Evolutionary conservation across 345 rosid genomes (phyloP), one percentile per base, ranked within the genome.

Genomic region (Gossypium australe): DNA sequence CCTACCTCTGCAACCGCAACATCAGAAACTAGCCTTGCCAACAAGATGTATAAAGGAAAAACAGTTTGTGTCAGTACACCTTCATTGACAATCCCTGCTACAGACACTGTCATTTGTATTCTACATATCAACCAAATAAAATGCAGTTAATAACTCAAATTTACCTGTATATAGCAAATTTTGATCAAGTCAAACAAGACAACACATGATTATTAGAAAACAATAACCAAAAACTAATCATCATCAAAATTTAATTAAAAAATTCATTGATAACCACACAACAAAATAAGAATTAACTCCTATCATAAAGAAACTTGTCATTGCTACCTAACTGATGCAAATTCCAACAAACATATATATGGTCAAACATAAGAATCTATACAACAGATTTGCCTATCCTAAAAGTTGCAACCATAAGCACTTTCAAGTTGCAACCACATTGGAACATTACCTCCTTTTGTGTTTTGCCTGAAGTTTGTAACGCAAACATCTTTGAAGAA

Each of bases 391-490:
- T 49, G 9, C 44, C 44, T 27, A 25, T 51, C 59, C 43, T 49
- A 27, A 69, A 69, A 49, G 45, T 20, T 20, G 58, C 51, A 11
- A 11, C 64, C 29, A 41, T 7, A 48, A 60, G 44, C 34, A 68
- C 62, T 22, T 57, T 10, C 61, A 57, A 57, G 29, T 20, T 72
- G n/a, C 62, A 13, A 61, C 11, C 13, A 29, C 52, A 29, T 47
- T 9, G 29, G 44, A 76, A 12, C 47, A 72, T 63, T 85, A 96
- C 98, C 98, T 93, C 73, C 84, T 84, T 72, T 83, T 90, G 83
- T 85, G 87, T 78, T 87, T 96, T 65, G 89, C 92, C 79, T 92
- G 97, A 74, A 96, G 88, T 85, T 89, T 89, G 87, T 96, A 96
- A 67, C 57, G 83, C 87, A 96, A 78, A 80, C 92, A 90, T 89